Conservation (phyloP, 331 rosid genomes). For the Erythrophleum ivorense region DNA sequence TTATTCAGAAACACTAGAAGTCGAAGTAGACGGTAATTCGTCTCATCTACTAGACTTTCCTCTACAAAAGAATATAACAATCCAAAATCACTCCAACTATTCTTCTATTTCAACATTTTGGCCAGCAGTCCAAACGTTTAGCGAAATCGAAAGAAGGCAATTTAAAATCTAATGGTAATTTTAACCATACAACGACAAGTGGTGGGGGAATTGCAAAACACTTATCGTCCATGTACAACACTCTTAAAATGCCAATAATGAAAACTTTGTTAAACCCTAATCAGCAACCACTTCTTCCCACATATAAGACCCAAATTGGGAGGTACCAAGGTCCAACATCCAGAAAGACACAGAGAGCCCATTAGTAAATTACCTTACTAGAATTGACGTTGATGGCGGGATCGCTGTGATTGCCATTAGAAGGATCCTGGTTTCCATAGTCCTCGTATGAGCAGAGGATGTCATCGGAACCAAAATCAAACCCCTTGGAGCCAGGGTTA, state of each 20-base stretch:
- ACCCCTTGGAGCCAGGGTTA: constrained; percentile 75
- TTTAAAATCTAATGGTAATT: not conserved
- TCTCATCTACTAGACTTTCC: not conserved
- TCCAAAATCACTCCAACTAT: not conserved
- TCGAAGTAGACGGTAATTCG: not conserved
- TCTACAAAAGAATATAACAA: not conserved
- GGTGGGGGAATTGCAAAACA: no score
- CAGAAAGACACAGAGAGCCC: constrained; percentile 6
- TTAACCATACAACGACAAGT: not conserved
- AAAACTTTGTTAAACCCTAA: constrained; percentile 39
- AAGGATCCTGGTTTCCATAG: constrained; percentile 67
- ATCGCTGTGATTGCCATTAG: constrained; percentile 75
- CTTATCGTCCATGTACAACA: not conserved
- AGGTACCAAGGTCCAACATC: not conserved
- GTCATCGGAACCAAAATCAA: constrained; percentile 89
- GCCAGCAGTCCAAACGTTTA: not conserved
- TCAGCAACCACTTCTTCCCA: not conserved
- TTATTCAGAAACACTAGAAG: not conserved
- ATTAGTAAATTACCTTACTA: constrained; percentile 49
- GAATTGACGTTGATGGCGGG: constrained; percentile 57
- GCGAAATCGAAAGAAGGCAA: no score
- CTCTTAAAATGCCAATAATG: not conserved
- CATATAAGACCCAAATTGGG: constrained; percentile 3
- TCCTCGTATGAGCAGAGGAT: constrained; percentile 94
- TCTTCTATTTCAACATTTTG: not conserved